Evolutionary conservation across 2,329 filamentous ascomycete genomes (phyloP).

Genomic region (Metarhizium brunneum): DNA sequence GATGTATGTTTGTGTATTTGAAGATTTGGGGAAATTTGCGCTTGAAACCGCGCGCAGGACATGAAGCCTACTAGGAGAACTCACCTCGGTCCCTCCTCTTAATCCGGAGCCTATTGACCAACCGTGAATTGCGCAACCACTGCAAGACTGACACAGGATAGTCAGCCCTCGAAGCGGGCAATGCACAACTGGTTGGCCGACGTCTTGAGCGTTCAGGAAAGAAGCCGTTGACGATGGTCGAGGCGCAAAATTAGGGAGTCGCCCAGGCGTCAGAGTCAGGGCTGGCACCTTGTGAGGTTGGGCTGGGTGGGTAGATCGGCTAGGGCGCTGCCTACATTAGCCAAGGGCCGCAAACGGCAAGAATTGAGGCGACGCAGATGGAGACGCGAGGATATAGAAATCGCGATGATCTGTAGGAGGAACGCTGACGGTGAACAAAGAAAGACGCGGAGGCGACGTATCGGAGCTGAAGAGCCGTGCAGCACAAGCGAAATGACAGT

Average conservation of each 20-base stretch:
- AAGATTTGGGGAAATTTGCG: constrained; percentile 6
- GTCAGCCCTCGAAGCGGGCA: constrained; percentile 17
- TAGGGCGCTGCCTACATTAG: constrained; percentile 2
- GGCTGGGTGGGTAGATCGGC: constrained; percentile 2
- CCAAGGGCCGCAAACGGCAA: constrained; percentile 8
- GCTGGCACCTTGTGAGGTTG: constrained; percentile 1
- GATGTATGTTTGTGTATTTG: background rate
- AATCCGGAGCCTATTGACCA: constrained; percentile 12
- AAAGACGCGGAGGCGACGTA: constrained; percentile 22
- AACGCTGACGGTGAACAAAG: constrained; percentile 7
- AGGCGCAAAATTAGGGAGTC: constrained; percentile 7
- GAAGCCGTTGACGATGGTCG: constrained; percentile 3
- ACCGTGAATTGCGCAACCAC: constrained; percentile 15
- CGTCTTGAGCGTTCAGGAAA: background rate
- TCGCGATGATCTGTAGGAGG: constrained; percentile 7
- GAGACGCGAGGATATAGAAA: constrained; percentile 1
- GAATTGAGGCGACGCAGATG: constrained; percentile 3
- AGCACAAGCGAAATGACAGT: constrained; percentile 45
- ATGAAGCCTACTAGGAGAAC: constrained; percentile 8
- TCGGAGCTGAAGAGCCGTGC: constrained; percentile 37
- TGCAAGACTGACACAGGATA: constrained; percentile 14
- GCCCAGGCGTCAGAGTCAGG: background rate
- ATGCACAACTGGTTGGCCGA: background rate
- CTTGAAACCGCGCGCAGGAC: background rate
- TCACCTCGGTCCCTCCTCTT: constrained; percentile 13